Percentiles rank a stretch among this genome's conserved stretches.
Conservation (phyloP, 495 filamentous ascomycete genomes). For the Penicillium salamii region DNA sequence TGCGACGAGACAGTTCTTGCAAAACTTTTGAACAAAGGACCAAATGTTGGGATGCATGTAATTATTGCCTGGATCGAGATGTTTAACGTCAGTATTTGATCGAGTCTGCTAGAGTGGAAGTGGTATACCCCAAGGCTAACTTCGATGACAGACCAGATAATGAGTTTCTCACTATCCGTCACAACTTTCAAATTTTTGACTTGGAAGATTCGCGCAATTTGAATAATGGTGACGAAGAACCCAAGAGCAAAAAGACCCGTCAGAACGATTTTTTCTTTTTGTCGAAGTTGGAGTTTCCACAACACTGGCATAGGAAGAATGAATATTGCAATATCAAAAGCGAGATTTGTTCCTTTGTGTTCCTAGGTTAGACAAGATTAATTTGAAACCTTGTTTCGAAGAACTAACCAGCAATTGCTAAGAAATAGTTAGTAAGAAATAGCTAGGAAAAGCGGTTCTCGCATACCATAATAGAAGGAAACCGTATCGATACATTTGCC, state of each 20-base stretch:
- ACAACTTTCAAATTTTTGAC: conserved; percentile 40
- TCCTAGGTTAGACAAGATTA: too few species aligned
- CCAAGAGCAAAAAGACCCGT: conserved; percentile 48
- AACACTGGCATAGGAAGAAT: conserved; percentile 49
- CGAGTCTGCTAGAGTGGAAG: background rate
- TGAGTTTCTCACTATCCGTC: conserved; percentile 43
- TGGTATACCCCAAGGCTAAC: conserved; percentile 42
- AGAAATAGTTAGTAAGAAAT: too few species aligned
- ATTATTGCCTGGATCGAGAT: conserved; percentile 37
- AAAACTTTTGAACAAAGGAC: conserved; percentile 47
- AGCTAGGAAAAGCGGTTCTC: too few species aligned
- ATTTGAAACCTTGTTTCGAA: too few species aligned
- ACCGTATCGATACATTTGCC: conserved; percentile 42
- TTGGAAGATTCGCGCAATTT: conserved; percentile 53
- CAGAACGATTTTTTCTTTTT: conserved; percentile 34
- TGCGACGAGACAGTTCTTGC: conserved; percentile 22
- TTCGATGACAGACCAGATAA: conserved; percentile 53
- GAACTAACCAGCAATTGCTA: too few species aligned
- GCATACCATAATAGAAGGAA: conserved; percentile 35
- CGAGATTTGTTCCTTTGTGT: conserved; percentile 32
- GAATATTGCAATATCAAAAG: conserved; percentile 48
- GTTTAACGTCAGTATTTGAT: background rate
- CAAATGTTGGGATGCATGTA: conserved; percentile 48
- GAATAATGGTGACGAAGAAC: conserved; percentile 53
- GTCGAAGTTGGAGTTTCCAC: conserved; percentile 34